Evolutionary conservation across 139 green algal genomes (phyloP), one percentile per base, ranked within the genome.

Genomic region (Yamagishiella unicocca): DNA sequence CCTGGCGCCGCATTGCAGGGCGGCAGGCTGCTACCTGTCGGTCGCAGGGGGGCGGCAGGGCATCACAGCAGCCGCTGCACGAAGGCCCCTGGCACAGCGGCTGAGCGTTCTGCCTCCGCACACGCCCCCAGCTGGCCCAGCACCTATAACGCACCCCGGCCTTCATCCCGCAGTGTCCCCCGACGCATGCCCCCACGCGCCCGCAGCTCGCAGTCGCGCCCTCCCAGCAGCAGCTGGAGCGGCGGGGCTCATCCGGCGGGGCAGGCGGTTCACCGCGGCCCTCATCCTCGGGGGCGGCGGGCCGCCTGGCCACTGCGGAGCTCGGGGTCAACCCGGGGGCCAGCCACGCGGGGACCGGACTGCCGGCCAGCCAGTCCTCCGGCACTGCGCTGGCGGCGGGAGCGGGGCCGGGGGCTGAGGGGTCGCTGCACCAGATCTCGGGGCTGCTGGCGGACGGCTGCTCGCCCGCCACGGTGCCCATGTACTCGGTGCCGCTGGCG

Each of bases 391-490:
- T n/a, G n/a, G n/a, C n/a, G n/a, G n/a, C n/a, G n/a, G n/a, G n/a
- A n/a, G n/a, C n/a, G n/a, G n/a, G n/a, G n/a, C n/a, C n/a, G n/a
- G n/a, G n/a, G n/a, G n/a, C n/a, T n/a, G n/a, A n/a, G n/a, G n/a
- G n/a, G n/a, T n/a, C n/a, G n/a, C 62, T 85, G 79, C 42, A 27
- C 29, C 42, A 64, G 42, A 33, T 73, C 38, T 62, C 53, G 7
- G 53, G 53, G 53, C 37, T 71, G 35, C 25, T 83, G 53, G 76
- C 43, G 29, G 53, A 66, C 19, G 77, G 76, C 53, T 83, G 76
- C 76, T 37, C 76, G 25, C 76, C 76, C 4, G 19, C 76, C 2
- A 22, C 76, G 35, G 53, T 53, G 53, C 53, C 76, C 42, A 35
- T 53, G 46, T 40, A 53, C 17, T 31, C 46, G 37, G 54, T 21